These are phyloP conservation scores for Raphanus hybrid DNA, from an alignment of 441 rosid genomes.

Conservation along the genomic window DNA sequence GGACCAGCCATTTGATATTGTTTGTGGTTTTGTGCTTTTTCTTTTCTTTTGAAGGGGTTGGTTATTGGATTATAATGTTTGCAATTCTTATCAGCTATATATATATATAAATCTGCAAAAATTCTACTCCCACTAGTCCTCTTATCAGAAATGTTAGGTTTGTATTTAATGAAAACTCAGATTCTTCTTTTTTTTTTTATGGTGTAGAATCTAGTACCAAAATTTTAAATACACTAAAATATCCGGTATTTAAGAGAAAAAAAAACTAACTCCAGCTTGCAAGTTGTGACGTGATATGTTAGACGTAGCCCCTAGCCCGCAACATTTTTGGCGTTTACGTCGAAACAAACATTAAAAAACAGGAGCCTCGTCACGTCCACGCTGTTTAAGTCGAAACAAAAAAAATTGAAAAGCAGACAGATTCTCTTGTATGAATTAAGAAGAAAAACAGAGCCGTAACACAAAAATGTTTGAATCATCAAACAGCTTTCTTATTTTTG, in stretches of 20 bases:
- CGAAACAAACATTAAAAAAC: neutral
- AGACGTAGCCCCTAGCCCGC: no score
- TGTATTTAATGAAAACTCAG: no score
- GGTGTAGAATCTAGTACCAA: no score
- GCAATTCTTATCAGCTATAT: no score
- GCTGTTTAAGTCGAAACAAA: neutral
- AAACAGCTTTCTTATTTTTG: neutral
- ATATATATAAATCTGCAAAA: no score
- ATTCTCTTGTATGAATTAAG: neutral
- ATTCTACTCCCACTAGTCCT: no score
- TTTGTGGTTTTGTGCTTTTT: neutral
- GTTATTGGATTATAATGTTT: neutral
- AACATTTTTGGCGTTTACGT: neutral
- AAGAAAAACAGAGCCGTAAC: neutral
- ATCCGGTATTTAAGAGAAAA: no score
- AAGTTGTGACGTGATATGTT: neutral
- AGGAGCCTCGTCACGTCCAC: neutral
- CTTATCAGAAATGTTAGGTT: no score
- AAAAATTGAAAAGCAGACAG: neutral
- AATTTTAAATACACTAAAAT: no score
- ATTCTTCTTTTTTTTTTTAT: no score
- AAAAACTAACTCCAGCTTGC: no score
- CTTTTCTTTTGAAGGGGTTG: neutral
- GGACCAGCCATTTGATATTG: slow-evolving; percentile 1
- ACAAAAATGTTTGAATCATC: neutral